Percentiles rank a stretch among this genome's conserved stretches.
These are phyloP conservation scores for Corylus avellana DNA, from an alignment of 306 rosid genomes.

Conservation along the genomic window DNA sequence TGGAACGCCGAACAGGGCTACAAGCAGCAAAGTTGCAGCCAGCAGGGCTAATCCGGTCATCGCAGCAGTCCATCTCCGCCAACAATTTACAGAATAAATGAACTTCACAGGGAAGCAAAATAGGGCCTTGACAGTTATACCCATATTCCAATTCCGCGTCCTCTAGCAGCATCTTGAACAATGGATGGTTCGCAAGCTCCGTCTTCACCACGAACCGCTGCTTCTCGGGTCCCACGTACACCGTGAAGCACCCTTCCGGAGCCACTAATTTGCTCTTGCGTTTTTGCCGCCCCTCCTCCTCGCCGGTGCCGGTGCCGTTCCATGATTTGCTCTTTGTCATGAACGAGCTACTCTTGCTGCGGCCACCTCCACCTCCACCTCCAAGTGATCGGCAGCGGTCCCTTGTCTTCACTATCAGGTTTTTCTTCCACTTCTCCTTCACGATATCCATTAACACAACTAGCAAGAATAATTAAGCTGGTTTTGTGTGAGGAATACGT, in stretches of 20 bases:
- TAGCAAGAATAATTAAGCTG: too few relatives aligned
- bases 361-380: not conserved
- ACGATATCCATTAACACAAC: conserved; percentile 28
- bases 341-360: not conserved
- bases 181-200: conserved; percentile 52
- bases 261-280: conserved; percentile 16
- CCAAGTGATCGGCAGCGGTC: conserved; percentile 33
- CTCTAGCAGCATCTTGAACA: conserved; percentile 59
- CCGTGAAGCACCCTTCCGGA: conserved; percentile 54
- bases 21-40: not conserved
- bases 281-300: not conserved
- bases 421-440: conserved; percentile 41
- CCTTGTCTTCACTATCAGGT: conserved; percentile 39
- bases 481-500: too few relatives aligned
- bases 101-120: conserved; percentile 69
- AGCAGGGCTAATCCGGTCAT: not conserved
- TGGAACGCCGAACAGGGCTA: conserved; percentile 21
- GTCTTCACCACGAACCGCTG: conserved; percentile 53
- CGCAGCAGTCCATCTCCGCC: conserved; percentile 47
- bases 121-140: conserved; percentile 55
- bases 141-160: conserved; percentile 72
- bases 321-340: conserved; percentile 19
- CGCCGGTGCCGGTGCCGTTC: not conserved
- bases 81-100: conserved; percentile 51
- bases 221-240: conserved; percentile 60